These are phyloP conservation scores for Aureoboletus auriporus DNA, from an alignment of 768 basidiomycete genomes.

Conservation along the genomic window DNA sequence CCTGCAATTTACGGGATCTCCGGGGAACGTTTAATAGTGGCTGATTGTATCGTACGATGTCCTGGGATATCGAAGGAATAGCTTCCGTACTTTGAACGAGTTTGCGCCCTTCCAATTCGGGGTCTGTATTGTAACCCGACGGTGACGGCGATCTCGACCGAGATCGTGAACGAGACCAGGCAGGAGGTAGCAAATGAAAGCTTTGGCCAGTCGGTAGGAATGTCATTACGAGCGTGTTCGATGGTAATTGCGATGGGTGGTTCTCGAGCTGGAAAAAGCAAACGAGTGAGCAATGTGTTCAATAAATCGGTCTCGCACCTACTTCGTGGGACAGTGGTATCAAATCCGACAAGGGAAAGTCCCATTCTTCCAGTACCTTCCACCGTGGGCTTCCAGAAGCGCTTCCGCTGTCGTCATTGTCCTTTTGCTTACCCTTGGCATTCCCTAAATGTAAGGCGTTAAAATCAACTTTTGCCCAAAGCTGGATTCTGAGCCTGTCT, in stretches of 20 bases:
- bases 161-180: slow-evolving; percentile 23
- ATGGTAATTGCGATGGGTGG: slow-evolving; percentile 51
- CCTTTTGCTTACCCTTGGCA: slow-evolving; percentile 49
- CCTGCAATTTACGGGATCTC: slow-evolving; percentile 23
- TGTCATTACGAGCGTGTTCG: slow-evolving; percentile 68
- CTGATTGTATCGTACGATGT: slow-evolving; percentile 14
- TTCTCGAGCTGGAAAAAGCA: slow-evolving; percentile 30
- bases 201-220: slow-evolving; percentile 57
- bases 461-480: slow-evolving; percentile 50
- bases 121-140: slow-evolving; percentile 69
- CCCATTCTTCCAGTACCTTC: slow-evolving; percentile 67
- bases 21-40: slow-evolving; percentile 13
- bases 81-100: slow-evolving; percentile 31
- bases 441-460: slow-evolving; percentile 7
- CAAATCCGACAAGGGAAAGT: slow-evolving; percentile 55
- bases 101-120: slow-evolving; percentile 52
- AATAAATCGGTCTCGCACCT: slow-evolving; percentile 24
- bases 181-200: slow-evolving; percentile 51
- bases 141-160: slow-evolving; percentile 51
- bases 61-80: slow-evolving; percentile 16
- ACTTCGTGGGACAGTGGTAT: slow-evolving; percentile 61
- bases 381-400: slow-evolving; percentile 39
- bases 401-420: slow-evolving; percentile 11
- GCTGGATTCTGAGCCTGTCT: slow-evolving; percentile 48
- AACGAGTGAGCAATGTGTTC: slow-evolving; percentile 9